phyloP scores from a whole-genome alignment of 495 filamentous ascomycete genomes.

The Lophiostoma macrostomum region DNA sequence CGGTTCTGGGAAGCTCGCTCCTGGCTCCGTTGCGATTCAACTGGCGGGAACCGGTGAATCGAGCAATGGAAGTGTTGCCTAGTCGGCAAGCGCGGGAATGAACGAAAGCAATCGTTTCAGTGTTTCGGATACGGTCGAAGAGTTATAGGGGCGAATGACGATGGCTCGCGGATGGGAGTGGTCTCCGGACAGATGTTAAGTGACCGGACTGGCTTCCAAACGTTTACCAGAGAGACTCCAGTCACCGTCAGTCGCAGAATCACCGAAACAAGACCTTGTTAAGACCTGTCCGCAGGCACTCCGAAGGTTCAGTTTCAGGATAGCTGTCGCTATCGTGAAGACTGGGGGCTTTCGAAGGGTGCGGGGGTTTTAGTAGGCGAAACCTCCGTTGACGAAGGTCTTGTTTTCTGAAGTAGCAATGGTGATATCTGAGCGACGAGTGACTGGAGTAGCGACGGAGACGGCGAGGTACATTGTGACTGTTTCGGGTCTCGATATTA shows the following conservation, averaged over 20 bases:
- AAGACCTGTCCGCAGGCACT: slow-evolving; percentile 26
- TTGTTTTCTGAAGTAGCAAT: slow-evolving; percentile 27
- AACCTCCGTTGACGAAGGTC: slow-evolving; percentile 26
- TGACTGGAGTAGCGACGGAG: slow-evolving; percentile 34
- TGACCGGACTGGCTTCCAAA: slow-evolving; percentile 24
- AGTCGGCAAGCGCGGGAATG: background rate
- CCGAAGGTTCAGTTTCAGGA: slow-evolving; percentile 25
- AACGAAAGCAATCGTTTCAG: background rate
- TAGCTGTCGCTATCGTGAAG: slow-evolving; percentile 26
- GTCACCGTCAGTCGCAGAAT: slow-evolving; percentile 38
- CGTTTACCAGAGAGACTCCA: slow-evolving; percentile 30
- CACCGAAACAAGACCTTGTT: slow-evolving; percentile 34
- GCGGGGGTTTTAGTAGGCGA: slow-evolving; percentile 29
- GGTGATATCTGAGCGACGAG: slow-evolving; percentile 35
- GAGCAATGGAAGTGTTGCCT: background rate
- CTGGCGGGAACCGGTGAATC: background rate
- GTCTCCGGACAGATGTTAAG: slow-evolving; percentile 18
- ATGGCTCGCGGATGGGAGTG: slow-evolving; percentile 22
- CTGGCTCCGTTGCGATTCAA: background rate
- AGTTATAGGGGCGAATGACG: slow-evolving; percentile 26
- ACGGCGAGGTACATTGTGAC: slow-evolving; percentile 29
- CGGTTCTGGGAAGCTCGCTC: slow-evolving; percentile 20
- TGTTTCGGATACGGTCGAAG: slow-evolving; percentile 10
- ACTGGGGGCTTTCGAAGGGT: slow-evolving; percentile 29
- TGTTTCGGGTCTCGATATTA: slow-evolving; percentile 23